A percentile compares a stretch with the other conserved stretches of the same genome.
phyloP scores from a whole-genome alignment of 345 rosid species.

The Kernera saxatilis region DNA sequence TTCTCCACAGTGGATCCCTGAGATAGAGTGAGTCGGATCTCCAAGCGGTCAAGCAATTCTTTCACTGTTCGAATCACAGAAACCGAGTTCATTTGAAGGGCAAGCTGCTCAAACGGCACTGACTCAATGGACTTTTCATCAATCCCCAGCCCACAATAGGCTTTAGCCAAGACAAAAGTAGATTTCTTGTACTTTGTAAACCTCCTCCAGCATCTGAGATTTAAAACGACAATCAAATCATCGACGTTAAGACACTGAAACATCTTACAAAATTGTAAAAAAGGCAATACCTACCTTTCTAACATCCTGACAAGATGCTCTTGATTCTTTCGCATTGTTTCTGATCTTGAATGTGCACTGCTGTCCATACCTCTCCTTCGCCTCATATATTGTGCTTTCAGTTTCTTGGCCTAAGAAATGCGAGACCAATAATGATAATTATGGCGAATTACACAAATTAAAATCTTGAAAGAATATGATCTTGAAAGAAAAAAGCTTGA shows the following conservation, averaged over 20 bases:
- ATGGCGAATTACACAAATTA: not conserved
- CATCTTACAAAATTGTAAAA: not conserved
- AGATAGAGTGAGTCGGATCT: conserved; percentile 49
- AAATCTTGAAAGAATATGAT: not conserved
- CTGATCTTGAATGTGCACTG: conserved; percentile 16
- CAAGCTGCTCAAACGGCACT: conserved; percentile 83
- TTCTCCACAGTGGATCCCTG: conserved; percentile 39
- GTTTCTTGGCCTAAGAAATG: conserved; percentile 23
- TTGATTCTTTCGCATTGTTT: conserved; percentile 19
- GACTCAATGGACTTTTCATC: conserved; percentile 43
- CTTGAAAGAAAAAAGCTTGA: not conserved
- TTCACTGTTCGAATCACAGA: conserved; percentile 57
- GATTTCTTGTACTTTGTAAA: conserved; percentile 58
- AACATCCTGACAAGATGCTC: conserved; percentile 20
- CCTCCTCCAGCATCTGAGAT: conserved; percentile 77
- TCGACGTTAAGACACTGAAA: not conserved
- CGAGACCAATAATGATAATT: not conserved
- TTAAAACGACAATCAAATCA: not conserved
- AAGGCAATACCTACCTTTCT: conserved; percentile 13
- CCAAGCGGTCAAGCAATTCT: conserved; percentile 74
- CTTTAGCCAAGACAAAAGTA: conserved; percentile 59
- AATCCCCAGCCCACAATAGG: conserved; percentile 55
- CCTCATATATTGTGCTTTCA: conserved; percentile 31
- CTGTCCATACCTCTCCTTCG: conserved; percentile 18
- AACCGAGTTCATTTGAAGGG: conserved; percentile 60